phyloP scores from a whole-genome alignment of 2,329 filamentous ascomycete species.

The Blumeria graminis region DNA sequence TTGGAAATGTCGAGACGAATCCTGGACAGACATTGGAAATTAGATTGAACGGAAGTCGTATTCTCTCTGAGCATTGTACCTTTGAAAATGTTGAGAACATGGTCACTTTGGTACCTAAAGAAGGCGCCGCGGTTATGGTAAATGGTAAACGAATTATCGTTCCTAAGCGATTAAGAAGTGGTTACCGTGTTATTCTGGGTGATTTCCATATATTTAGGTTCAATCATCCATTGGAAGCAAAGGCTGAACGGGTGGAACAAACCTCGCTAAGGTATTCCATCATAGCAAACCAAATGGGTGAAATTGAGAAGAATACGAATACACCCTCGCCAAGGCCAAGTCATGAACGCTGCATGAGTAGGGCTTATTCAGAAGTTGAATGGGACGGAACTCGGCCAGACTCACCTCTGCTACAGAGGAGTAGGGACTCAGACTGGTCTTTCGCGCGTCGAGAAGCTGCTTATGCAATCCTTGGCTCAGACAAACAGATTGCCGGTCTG shows the following conservation, averaged over 20 bases:
- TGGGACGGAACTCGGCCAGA: constrained; percentile 47
- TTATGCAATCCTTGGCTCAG: constrained; percentile 63
- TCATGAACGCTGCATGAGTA: constrained; percentile 64
- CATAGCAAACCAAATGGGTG: constrained; percentile 34
- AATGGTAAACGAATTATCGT: constrained; percentile 80
- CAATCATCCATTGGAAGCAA: constrained; percentile 90
- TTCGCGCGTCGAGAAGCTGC: constrained; percentile 86
- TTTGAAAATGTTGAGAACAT: constrained; percentile 86
- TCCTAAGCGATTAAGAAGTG: constrained; percentile 65
- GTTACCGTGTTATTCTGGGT: constrained; percentile 82
- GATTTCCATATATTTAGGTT: constrained; percentile 99
- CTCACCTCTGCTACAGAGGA: constrained; percentile 49
- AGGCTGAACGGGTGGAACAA: constrained; percentile 71
- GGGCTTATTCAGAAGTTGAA: constrained; percentile 53
- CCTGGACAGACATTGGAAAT: constrained; percentile 60
- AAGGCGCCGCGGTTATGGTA: constrained; percentile 94
- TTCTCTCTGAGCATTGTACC: constrained; percentile 73
- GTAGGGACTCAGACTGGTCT: constrained; percentile 80
- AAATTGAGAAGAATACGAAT: constrained; percentile 22
- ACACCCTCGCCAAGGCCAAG: constrained; percentile 37
- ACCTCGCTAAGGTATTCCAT: constrained; percentile 70
- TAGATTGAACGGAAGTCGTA: constrained; percentile 77
- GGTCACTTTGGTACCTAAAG: constrained; percentile 72
- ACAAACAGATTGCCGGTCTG: constrained; percentile 73
- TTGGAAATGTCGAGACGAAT: constrained; percentile 79